A percentile compares a stretch with the other conserved stretches of the same genome.
Conservation (phyloP, 257 asterid genomes). For the Solanum chiquidenum region DNA sequence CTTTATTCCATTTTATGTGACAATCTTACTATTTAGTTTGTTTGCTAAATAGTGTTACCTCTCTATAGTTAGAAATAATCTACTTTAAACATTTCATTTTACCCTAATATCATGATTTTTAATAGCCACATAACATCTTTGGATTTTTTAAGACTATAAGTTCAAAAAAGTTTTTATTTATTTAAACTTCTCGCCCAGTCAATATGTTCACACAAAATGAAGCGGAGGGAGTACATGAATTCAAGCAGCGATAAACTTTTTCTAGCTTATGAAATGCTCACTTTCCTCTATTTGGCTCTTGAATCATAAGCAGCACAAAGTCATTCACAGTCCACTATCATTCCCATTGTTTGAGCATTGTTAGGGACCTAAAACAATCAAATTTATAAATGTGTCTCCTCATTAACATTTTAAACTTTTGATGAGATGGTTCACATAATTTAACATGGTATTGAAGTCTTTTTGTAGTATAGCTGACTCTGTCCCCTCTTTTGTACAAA, state of each 20-base stretch:
- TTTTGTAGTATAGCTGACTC: not conserved
- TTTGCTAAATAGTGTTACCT: not conserved
- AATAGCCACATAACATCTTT: not conserved
- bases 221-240: not conserved
- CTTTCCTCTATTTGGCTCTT: not conserved
- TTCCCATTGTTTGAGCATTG: not conserved
- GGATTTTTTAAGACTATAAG: not conserved
- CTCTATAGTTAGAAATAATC: not conserved
- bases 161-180: not conserved
- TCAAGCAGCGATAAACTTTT: not conserved
- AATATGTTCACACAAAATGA: not conserved
- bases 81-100: not conserved
- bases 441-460: not conserved
- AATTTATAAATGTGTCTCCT: not conserved
- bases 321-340: not conserved
- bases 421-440: not conserved
- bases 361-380: not conserved
- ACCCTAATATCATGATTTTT: not conserved
- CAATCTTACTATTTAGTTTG: not conserved
- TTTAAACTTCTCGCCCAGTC: not conserved
- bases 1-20: not conserved
- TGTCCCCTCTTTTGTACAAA: not conserved
- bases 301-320: not conserved
- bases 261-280: not conserved
- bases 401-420: not conserved